Evolutionary conservation across 495 filamentous ascomycete species (phyloP).

Genomic region (Lasiosphaeria miniovina): DNA sequence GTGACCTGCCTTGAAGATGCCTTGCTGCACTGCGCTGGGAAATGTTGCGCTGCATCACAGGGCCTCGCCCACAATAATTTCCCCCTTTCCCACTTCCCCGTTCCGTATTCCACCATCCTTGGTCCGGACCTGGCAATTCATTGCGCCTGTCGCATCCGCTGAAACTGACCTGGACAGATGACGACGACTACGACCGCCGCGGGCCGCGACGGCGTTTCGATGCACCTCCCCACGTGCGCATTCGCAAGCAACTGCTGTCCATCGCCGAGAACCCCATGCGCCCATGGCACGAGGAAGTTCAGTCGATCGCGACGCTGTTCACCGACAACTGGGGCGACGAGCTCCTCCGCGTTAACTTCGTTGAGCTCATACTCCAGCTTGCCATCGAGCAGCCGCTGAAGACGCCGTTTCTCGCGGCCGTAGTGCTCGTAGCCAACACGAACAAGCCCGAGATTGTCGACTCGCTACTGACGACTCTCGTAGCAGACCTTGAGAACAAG

Average conservation of each 20-base stretch:
- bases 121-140: neutral
- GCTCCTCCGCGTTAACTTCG: constrained; percentile 63
- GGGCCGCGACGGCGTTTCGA: constrained; percentile 75
- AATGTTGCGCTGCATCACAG: too few relatives aligned
- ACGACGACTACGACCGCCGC: constrained; percentile 72
- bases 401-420: constrained; percentile 84
- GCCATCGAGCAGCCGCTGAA: constrained; percentile 92
- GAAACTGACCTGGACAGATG: constrained; percentile 40
- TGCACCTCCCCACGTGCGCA: constrained; percentile 68
- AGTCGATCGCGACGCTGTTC: constrained; percentile 69
- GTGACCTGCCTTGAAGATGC: too few relatives aligned
- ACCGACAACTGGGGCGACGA: constrained; percentile 72
- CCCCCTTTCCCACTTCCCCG: neutral
- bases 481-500: constrained; percentile 54
- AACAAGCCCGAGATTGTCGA: constrained; percentile 67
- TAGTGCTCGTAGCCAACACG: constrained; percentile 71
- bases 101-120: neutral
- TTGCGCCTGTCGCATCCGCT: too few relatives aligned
- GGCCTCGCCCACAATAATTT: neutral
- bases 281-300: constrained; percentile 76
- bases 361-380: constrained; percentile 70
- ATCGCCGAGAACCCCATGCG: constrained; percentile 85
- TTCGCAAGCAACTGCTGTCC: constrained; percentile 75
- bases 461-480: constrained; percentile 62
- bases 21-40: too few relatives aligned